phyloP scores from a whole-genome alignment of 768 basidiomycete species.

The Mycena albidolilacea region DNA sequence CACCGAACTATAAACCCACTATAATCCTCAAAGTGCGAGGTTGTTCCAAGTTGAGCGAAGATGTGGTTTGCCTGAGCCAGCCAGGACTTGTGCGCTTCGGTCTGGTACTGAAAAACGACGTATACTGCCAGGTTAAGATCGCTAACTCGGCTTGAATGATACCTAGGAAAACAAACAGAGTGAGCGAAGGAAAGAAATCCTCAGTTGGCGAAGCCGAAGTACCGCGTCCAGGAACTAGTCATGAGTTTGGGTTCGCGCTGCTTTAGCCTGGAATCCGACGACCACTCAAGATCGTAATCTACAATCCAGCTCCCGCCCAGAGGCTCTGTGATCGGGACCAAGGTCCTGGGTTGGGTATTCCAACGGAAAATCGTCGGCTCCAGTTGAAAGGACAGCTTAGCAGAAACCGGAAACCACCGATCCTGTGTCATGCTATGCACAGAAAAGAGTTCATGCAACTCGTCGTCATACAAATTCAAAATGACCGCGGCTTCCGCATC shows the following conservation, averaged over 20 bases:
- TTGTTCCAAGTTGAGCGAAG: background rate
- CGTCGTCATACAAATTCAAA: background rate
- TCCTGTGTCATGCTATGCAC: background rate
- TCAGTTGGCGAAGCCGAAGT: background rate
- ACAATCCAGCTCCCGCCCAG: background rate
- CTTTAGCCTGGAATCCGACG: background rate
- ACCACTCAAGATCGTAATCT: background rate
- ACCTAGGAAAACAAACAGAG: background rate
- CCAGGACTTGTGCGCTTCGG: background rate
- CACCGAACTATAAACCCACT: background rate
- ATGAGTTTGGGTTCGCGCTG: background rate
- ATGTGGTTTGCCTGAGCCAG: background rate
- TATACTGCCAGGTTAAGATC: background rate
- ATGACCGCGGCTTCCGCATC: background rate
- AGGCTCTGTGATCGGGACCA: background rate
- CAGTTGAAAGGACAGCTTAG: background rate
- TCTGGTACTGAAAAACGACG: background rate
- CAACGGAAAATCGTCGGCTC: background rate
- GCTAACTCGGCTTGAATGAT: background rate
- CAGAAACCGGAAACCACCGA: background rate
- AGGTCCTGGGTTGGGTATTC: background rate
- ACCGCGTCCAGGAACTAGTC: background rate
- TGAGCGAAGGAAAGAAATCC: background rate
- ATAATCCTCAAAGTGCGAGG: background rate
- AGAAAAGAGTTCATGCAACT: conserved; percentile 3